phyloP scores from a whole-genome alignment of 1,139 yeast species.

The Suhomyces guaymorum region DNA sequence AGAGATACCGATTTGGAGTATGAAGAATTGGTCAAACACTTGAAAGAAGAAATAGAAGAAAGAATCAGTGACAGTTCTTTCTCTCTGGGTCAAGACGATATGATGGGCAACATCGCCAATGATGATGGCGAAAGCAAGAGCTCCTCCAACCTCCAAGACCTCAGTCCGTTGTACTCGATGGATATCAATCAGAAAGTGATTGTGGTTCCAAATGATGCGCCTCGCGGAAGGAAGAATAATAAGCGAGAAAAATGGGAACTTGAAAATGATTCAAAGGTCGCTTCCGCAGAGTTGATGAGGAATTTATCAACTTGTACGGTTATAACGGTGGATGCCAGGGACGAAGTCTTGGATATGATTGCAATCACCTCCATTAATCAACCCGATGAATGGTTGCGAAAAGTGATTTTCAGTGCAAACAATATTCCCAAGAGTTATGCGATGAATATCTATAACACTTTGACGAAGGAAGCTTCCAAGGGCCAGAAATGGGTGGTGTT shows the following conservation, averaged over 20 bases:
- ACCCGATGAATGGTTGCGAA: conserved; percentile 86
- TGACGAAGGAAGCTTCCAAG: conserved; percentile 69
- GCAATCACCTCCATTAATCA: conserved; percentile 71
- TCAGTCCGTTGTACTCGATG: conserved; percentile 32
- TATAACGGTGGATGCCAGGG: conserved; percentile 73
- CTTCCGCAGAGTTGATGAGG: conserved; percentile 56
- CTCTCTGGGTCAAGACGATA: conserved; percentile 2
- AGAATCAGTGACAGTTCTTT: conserved; percentile 7
- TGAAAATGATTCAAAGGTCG: conserved; percentile 70
- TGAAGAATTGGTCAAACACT: conserved; percentile 57
- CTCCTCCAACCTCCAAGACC: conserved; percentile 17
- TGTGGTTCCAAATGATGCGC: conserved; percentile 69
- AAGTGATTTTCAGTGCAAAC: conserved; percentile 64
- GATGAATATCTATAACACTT: conserved; percentile 64
- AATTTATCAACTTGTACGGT: conserved; percentile 66
- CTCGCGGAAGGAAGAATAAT: conserved; percentile 67
- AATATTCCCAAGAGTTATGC: conserved; percentile 77
- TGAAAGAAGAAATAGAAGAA: conserved; percentile 47
- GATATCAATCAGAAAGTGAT: conserved; percentile 60
- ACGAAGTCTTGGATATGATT: conserved; percentile 82
- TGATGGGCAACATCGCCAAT: conserved; percentile 13
- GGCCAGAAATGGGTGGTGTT: conserved; percentile 75
- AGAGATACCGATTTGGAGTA: conserved; percentile 71
- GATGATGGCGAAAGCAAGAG: conserved; percentile 15
- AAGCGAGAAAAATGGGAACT: conserved; percentile 79